Conservation (phyloP, 345 rosid genomes). For the Camelina laxa region DNA sequence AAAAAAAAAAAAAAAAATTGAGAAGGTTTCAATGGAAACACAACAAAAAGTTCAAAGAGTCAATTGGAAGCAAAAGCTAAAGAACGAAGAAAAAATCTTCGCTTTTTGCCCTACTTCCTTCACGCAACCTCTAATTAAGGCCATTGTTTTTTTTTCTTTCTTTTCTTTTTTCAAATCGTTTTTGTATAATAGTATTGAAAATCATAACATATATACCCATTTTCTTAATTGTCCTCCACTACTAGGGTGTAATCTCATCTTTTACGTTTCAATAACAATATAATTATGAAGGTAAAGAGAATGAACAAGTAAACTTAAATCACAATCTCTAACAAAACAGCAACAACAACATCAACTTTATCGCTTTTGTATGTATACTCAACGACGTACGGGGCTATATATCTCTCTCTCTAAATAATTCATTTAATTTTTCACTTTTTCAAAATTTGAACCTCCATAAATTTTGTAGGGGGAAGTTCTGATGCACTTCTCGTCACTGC, state of each 20-base stretch:
- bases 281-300: background rate
- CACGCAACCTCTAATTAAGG: slow-evolving; percentile 29
- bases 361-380: slow-evolving; percentile 5
- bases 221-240: slow-evolving; percentile 15
- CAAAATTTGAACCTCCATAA: slow-evolving; percentile 37
- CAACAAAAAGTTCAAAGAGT: background rate
- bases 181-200: background rate
- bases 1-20: background rate
- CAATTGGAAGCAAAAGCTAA: slow-evolving; percentile 20
- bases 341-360: background rate
- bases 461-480: slow-evolving; percentile 26
- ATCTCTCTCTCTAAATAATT: background rate
- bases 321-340: background rate
- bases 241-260: slow-evolving; percentile 2
- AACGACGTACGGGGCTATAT: background rate
- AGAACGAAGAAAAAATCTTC: slow-evolving; percentile 17
- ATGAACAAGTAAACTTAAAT: slow-evolving; percentile 1
- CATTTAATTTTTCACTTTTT: slow-evolving; percentile 21
- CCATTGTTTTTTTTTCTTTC: background rate
- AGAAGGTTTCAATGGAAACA: slow-evolving; percentile 21
- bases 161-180: background rate
- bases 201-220: background rate
- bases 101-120: slow-evolving; percentile 28
- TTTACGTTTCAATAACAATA: background rate
- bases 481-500: slow-evolving; percentile 36